Base-by-base conservation (phyloP, 2,329 filamentous ascomycete genomes). In the Pseudocercospora eumusae region DNA sequence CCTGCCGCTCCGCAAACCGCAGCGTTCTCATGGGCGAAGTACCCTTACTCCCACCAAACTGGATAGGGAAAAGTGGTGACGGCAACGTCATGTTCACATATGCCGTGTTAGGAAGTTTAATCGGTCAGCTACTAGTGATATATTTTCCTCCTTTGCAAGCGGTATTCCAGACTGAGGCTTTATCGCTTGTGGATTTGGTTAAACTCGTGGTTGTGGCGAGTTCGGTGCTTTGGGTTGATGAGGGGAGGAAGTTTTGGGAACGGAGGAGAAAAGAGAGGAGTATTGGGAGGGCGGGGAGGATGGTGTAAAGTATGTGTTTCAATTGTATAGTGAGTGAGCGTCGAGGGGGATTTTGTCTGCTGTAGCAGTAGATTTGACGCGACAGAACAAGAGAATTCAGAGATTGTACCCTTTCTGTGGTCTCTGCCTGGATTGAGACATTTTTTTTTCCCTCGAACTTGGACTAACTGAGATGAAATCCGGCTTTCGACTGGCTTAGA, bases 51-150 rank as follows among this genome's bases (percentile, higher is more conserved):
- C 59, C 61, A 11, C 54, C 61, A 8, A 50, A 60, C 8, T 63
- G 63, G 60, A 40, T 57, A 2, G 59, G 60, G 2, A 56, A 53
- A 47, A 56, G 49, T 3, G 49, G 49, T n/a, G 63, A 66, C 28
- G 87, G 88, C 8, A 99, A 99, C 75, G 89, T 87, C 63, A 89
- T 99, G 78, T 99, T 99, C 80, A 98, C 98, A 77, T 96, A 93
- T 82, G 93, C 95, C 0, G 95, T 99, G 1, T 84, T 89, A 8
- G 87, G 95, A 23, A 93, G 90, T 74, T 76, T 99, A 54, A 79
- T 90, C 4, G 95, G 95, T 1, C 95, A 99, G 77, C 79, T 93
- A 50, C 84, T 93, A 65, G 96, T 99, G 60, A 92, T 99, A 58
- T 99, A 98, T 76, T 88, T 98, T 66, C 95, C 95, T 9, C 93